Conservation (phyloP, 148 eudicot species). For the Linanthus parryae region DNA sequence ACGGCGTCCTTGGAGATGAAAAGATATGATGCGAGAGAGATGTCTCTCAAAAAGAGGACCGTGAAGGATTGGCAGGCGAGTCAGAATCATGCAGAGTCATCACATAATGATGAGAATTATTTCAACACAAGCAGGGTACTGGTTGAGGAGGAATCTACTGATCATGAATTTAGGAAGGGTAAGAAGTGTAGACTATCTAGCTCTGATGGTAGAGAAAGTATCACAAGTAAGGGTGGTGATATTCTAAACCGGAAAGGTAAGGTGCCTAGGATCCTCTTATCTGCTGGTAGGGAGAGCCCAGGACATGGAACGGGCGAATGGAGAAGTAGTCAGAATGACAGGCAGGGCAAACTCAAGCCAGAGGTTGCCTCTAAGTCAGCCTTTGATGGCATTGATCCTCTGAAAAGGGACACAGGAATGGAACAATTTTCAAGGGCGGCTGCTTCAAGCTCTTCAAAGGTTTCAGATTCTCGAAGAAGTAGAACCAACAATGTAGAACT, state of each 20-base stretch:
- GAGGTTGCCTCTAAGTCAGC: conserved; percentile 13
- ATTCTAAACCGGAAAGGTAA: conserved; percentile 14
- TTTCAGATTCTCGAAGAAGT: conserved; percentile 42
- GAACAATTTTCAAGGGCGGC: conserved; percentile 37
- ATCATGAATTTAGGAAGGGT: conserved; percentile 20
- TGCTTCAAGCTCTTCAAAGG: conserved; percentile 50
- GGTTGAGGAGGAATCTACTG: conserved; percentile 18
- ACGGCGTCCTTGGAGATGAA: conserved; percentile 19
- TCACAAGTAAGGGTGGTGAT: conserved; percentile 12
- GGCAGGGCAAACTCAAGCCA: conserved; percentile 18
- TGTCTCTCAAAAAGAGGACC: conserved; percentile 34
- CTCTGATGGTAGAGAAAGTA: conserved; percentile 21
- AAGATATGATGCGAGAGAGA: conserved; percentile 8
- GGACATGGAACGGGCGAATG: conserved; percentile 7
- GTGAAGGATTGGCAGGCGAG: conserved; percentile 32
- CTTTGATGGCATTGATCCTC: conserved; percentile 13
- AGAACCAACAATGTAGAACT: conserved; percentile 22
- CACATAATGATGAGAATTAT: conserved; percentile 12
- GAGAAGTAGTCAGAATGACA: conserved; percentile 16
- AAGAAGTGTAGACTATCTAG: conserved; percentile 32
- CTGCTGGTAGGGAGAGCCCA: conserved; percentile 18
- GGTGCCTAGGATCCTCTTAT: conserved; percentile 16
- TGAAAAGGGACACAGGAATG: conserved; percentile 30
- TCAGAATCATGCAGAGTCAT: conserved; percentile 16
- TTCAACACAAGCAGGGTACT: conserved; percentile 12